These are phyloP conservation scores for Calocybe gangraenosa DNA, from an alignment of 768 basidiomycete genomes.

Conservation along the genomic window DNA sequence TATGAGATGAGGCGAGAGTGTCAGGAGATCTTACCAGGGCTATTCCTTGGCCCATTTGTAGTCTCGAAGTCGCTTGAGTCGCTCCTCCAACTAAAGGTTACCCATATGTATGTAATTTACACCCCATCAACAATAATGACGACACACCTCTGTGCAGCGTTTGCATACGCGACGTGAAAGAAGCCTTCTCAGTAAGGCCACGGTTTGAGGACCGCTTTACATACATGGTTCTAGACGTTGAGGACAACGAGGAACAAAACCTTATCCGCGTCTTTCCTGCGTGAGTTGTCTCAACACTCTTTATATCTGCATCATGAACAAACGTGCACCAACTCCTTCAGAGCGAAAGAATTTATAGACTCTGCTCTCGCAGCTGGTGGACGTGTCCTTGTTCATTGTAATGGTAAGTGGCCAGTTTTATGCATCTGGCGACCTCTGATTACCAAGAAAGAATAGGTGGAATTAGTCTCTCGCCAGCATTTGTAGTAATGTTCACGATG, in stretches of 20 bases:
- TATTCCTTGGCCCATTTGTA: conserved; percentile 84
- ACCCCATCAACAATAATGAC: too few relatives aligned
- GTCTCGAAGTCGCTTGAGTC: conserved; percentile 79
- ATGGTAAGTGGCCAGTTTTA: conserved; percentile 45
- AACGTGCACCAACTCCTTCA: conserved; percentile 21
- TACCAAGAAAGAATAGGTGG: too few relatives aligned
- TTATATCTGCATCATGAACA: not conserved
- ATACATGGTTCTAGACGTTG: conserved; percentile 81
- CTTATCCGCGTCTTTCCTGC: conserved; percentile 85
- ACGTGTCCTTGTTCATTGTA: conserved; percentile 85
- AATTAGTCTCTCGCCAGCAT: conserved; percentile 82
- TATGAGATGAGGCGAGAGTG: conserved; percentile 97
- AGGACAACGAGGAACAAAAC: conserved; percentile 94
- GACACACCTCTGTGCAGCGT: conserved; percentile 43
- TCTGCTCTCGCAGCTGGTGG: conserved; percentile 59
- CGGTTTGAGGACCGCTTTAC: conserved; percentile 76
- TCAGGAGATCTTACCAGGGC: conserved; percentile 83
- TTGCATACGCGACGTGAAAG: conserved; percentile 85
- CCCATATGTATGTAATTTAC: conserved; percentile 62
- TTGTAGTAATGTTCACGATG: conserved; percentile 94
- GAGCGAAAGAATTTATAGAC: conserved; percentile 76
- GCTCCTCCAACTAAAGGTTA: conserved; percentile 61
- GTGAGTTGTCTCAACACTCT: conserved; percentile 36
- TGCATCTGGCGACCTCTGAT: not conserved
- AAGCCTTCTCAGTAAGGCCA: conserved; percentile 85